phyloP scores from a whole-genome alignment of 306 rosid species.

The Cucurbita ficifolia region DNA sequence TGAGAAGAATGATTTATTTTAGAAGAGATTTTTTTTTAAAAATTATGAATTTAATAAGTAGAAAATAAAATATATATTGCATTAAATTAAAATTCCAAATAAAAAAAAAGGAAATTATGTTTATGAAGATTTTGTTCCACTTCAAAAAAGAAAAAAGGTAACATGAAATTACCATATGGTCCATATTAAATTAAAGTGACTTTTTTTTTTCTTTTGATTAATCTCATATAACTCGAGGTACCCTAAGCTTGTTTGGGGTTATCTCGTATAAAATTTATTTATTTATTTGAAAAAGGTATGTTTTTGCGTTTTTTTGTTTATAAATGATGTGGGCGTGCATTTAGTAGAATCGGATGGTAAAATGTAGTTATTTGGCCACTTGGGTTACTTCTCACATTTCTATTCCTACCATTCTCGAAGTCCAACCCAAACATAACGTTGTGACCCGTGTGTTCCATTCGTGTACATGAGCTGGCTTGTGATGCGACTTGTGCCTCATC shows the following conservation, averaged over 20 bases:
- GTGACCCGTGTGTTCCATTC: too few relatives aligned
- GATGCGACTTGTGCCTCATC: too few relatives aligned
- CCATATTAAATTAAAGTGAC: not conserved
- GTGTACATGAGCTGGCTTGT: too few relatives aligned
- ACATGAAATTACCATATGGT: not conserved
- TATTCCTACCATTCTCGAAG: too few relatives aligned
- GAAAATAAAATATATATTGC: not conserved
- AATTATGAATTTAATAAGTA: not conserved
- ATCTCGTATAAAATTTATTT: not conserved
- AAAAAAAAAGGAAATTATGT: not conserved
- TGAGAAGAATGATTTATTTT: constrained; percentile 1
- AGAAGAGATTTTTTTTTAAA: not conserved
- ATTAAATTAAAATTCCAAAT: not conserved
- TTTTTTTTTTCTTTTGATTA: not conserved
- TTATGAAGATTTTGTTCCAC: not conserved
- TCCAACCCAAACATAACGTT: too few relatives aligned
- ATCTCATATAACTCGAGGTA: not conserved
- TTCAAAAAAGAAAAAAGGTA: not conserved
- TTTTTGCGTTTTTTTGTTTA: too few relatives aligned
- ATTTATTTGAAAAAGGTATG: not conserved
- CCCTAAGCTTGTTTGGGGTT: too few relatives aligned
- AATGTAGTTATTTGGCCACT: too few relatives aligned
- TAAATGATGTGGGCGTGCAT: too few relatives aligned
- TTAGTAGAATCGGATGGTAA: too few relatives aligned
- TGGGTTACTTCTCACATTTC: too few relatives aligned